Conservation (phyloP, 805 yeast genomes). For the Saccharomyces mikatae region DNA sequence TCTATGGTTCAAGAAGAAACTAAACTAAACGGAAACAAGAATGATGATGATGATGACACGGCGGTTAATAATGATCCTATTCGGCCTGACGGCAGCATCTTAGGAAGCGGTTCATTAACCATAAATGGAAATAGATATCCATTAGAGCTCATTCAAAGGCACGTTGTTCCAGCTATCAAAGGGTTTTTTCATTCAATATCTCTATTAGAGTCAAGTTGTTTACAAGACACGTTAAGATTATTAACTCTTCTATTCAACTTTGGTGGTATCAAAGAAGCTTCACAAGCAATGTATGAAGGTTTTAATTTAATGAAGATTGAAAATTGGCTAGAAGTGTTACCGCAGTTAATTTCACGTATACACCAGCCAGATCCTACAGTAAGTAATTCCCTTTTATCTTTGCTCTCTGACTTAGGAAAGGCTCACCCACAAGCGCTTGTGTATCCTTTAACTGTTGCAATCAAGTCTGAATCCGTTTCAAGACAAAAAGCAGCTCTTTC, state of each 20-base stretch:
- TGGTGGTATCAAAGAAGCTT: constrained; percentile 85
- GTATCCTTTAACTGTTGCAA: constrained; percentile 88
- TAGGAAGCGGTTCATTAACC: constrained; percentile 22
- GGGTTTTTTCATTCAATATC: constrained; percentile 93
- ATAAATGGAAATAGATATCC: constrained; percentile 27
- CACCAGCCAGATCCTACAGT: constrained; percentile 86
- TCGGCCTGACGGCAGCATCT: constrained; percentile 5
- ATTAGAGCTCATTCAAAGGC: constrained; percentile 60
- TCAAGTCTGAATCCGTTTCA: constrained; percentile 78
- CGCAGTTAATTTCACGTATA: constrained; percentile 87
- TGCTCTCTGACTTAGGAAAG: constrained; percentile 76
- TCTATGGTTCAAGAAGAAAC: constrained; percentile 32
- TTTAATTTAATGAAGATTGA: constrained; percentile 80
- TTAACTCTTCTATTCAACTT: constrained; percentile 88
- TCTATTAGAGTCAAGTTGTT: constrained; percentile 68
- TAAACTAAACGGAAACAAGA: not conserved
- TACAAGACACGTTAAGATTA: constrained; percentile 82
- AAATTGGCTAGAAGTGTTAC: constrained; percentile 88
- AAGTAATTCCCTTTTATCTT: constrained; percentile 65
- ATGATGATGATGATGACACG: not conserved
- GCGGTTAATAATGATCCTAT: not conserved
- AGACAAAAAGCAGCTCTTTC: constrained; percentile 83
- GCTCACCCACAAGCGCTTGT: constrained; percentile 95
- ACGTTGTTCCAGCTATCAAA: constrained; percentile 86
- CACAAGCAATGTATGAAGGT: constrained; percentile 79